Conservation (phyloP, 2,329 filamentous ascomycete species). For the Periglandula ipomoeae region DNA sequence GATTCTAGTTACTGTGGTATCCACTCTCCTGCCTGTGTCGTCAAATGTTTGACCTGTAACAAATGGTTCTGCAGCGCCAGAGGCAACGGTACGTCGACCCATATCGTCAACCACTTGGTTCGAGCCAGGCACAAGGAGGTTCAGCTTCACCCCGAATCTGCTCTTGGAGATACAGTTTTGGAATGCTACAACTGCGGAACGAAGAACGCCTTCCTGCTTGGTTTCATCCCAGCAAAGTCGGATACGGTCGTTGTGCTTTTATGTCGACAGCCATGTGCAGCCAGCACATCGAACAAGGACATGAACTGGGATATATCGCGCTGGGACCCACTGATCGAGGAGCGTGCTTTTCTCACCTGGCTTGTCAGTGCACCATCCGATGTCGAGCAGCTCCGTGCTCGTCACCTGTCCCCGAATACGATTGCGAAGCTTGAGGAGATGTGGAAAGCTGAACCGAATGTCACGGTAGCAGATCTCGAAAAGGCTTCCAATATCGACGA, state of each 20-base stretch:
- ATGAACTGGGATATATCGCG: conserved; percentile 99
- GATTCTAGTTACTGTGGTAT: conserved; percentile 80
- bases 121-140: conserved; percentile 98
- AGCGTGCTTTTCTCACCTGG: conserved; percentile 91
- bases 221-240: conserved; percentile 97
- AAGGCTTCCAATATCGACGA: conserved; percentile 89
- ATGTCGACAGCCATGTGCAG: conserved; percentile 91
- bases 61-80: conserved; percentile 99
- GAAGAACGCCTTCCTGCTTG: conserved; percentile 97
- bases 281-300: conserved; percentile 91
- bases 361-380: conserved; percentile 84
- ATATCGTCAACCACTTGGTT: conserved; percentile 97
- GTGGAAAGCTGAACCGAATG: conserved; percentile 91
- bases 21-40: conserved; percentile 87
- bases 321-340: conserved; percentile 96
- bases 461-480: conserved; percentile 84
- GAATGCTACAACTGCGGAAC: conserved; percentile 99
- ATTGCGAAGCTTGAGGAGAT: conserved; percentile 95
- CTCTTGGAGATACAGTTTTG: conserved; percentile 88
- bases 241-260: conserved; percentile 96
- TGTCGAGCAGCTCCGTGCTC: conserved; percentile 88
- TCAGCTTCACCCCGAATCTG: conserved; percentile 86
- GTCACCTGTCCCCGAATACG: conserved; percentile 86
- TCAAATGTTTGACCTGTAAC: conserved; percentile 90
- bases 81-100: conserved; percentile 91